A percentile compares a stretch with the other conserved stretches of the same genome.
These are phyloP conservation scores for Serendipita indica DNA, from an alignment of 768 basidiomycete genomes.

Conservation along the genomic window DNA sequence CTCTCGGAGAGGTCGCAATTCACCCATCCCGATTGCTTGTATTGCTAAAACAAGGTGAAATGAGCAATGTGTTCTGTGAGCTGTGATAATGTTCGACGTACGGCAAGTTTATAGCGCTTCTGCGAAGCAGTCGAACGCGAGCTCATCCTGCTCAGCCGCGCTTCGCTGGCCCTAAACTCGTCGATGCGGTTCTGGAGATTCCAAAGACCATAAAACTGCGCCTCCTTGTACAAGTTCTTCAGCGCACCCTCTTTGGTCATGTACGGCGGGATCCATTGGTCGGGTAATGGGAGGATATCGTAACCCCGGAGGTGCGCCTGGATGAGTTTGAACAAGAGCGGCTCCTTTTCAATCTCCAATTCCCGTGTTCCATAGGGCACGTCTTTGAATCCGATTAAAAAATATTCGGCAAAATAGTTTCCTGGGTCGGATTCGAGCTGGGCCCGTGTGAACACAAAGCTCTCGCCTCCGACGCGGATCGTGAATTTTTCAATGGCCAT, in stretches of 20 bases:
- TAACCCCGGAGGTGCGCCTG: neutral
- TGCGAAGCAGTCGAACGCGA: too few species aligned
- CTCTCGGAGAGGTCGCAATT: neutral
- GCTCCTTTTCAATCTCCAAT: constrained; percentile 3
- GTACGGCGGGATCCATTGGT: constrained; percentile 6
- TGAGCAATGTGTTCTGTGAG: too few species aligned
- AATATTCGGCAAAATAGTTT: neutral
- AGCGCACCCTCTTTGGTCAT: constrained; percentile 5
- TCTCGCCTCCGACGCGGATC: neutral
- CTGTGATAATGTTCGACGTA: neutral
- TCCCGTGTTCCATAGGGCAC: constrained; percentile 3
- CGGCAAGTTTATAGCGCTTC: neutral
- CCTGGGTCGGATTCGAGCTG: constrained; percentile 2
- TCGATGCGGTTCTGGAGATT: neutral
- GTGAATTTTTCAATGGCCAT: neutral
- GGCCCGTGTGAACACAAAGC: neutral
- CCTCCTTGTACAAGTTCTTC: neutral
- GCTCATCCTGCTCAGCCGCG: neutral
- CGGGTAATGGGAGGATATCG: neutral
- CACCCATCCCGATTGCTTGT: neutral
- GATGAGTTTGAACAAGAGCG: neutral
- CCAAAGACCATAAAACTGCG: constrained; percentile 6
- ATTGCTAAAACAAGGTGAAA: neutral
- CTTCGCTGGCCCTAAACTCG: neutral
- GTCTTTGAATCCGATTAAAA: neutral